Evolutionary conservation across 2,329 filamentous ascomycete species (phyloP).

Genomic region (Pestalotiopsis sp.): DNA sequence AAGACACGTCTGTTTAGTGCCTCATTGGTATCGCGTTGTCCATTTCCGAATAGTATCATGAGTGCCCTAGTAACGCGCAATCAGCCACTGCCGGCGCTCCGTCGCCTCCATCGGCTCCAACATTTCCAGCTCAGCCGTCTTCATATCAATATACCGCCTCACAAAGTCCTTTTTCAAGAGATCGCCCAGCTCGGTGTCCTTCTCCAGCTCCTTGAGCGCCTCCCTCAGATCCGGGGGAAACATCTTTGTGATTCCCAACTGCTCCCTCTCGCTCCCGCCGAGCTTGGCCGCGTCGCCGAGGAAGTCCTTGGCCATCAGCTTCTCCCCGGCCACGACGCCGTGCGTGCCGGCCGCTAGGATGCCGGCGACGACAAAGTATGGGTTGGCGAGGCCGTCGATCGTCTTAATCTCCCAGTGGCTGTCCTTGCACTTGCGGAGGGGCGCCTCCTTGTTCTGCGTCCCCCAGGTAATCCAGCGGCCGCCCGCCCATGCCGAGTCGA

Average conservation of each 20-base stretch:
- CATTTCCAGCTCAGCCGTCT: slow-evolving; percentile 58
- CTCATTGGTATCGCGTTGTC: too few species aligned
- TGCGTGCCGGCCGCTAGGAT: slow-evolving; percentile 61
- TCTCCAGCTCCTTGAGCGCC: slow-evolving; percentile 53
- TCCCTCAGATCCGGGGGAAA: slow-evolving; percentile 58
- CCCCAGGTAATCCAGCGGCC: slow-evolving; percentile 81
- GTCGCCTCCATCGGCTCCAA: slow-evolving; percentile 49
- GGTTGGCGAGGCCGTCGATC: slow-evolving; percentile 79
- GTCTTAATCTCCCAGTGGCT: slow-evolving; percentile 80
- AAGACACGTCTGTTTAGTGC: too few species aligned
- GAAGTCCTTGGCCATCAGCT: slow-evolving; percentile 56
- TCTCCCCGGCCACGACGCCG: slow-evolving; percentile 50
- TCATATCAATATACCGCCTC: slow-evolving; percentile 58
- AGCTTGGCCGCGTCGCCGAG: slow-evolving; percentile 55
- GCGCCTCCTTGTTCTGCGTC: slow-evolving; percentile 77
- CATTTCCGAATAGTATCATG: too few species aligned
- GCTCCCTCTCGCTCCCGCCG: slow-evolving; percentile 44
- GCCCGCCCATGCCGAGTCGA: slow-evolving; percentile 76
- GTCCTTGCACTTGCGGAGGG: slow-evolving; percentile 66
- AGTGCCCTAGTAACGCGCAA: slow-evolving; percentile 61
- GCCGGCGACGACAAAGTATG: slow-evolving; percentile 69
- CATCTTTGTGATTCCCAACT: slow-evolving; percentile 55
- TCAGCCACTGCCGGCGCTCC: slow-evolving; percentile 59
- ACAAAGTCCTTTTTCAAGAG: slow-evolving; percentile 55
- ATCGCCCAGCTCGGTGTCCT: slow-evolving; percentile 47